Conservation (phyloP, 257 asterid genomes). For the Verbascum thapsus region DNA sequence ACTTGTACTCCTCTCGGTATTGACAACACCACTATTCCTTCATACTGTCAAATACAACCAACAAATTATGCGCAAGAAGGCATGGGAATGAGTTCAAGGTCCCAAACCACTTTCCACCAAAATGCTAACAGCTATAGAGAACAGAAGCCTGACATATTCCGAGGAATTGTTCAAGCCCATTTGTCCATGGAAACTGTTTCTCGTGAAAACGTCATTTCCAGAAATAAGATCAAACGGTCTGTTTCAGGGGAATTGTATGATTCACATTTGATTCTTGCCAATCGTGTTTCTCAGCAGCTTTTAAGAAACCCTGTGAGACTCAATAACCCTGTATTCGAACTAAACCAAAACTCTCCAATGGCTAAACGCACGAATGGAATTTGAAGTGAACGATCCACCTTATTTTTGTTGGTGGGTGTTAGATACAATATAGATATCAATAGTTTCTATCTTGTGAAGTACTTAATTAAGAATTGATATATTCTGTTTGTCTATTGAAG, state of each 20-base stretch:
- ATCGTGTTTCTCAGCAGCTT: slow-evolving; percentile 51
- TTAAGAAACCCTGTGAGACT: slow-evolving; percentile 47
- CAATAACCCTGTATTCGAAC: slow-evolving; percentile 47
- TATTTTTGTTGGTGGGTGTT: not conserved
- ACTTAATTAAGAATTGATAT: slow-evolving; percentile 14
- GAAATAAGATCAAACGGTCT: slow-evolving; percentile 33
- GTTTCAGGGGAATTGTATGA: slow-evolving; percentile 33
- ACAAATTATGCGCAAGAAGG: slow-evolving; percentile 50
- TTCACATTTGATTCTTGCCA: slow-evolving; percentile 45
- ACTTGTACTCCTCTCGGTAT: slow-evolving; percentile 72
- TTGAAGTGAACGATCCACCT: slow-evolving; percentile 26
- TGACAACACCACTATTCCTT: slow-evolving; percentile 38
- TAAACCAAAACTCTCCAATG: slow-evolving; percentile 38
- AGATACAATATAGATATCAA: not conserved
- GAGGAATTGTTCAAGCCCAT: slow-evolving; percentile 48
- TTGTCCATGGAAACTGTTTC: slow-evolving; percentile 41
- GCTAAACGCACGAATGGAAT: slow-evolving; percentile 30
- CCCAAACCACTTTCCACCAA: slow-evolving; percentile 40
- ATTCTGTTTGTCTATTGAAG: slow-evolving; percentile 22
- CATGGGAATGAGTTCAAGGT: slow-evolving; percentile 28
- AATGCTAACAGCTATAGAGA: slow-evolving; percentile 49
- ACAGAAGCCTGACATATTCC: slow-evolving; percentile 45
- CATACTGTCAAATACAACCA: slow-evolving; percentile 39
- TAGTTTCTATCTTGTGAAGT: slow-evolving; percentile 24
- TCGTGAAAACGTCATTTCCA: slow-evolving; percentile 33